Base-by-base conservation (phyloP, 805 yeast species). In the Barnettozyma populi region DNA sequence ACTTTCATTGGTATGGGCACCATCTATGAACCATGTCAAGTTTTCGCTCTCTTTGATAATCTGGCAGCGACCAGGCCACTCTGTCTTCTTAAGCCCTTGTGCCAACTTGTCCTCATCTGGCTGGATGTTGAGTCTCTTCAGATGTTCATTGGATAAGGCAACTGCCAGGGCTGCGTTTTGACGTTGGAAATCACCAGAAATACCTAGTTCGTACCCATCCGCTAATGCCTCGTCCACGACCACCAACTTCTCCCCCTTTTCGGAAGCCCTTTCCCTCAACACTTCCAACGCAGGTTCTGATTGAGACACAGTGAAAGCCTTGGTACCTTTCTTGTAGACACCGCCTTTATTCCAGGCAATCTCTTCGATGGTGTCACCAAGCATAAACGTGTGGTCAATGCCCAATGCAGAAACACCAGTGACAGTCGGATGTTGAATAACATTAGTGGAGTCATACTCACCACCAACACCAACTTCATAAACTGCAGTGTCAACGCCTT, bases 401-500 rank as follows among this genome's bases (percentile, higher is more conserved):
- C 98, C 99, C 51, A 94, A 68, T 6, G 92, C 76, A 2, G 94
- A 71, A 16, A 94, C 84, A 35, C 95, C 99, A 41, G 96, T 83
- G 1, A 82, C 90, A 0, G 86, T 77, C 18, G 99, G 98, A 38
- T 73, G 69, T 38, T 74, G 80, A 43, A 94, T 78, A 2, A 94
- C 77, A 63, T 94, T 94, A 11, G 99, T 94, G n/a, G 97, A 88
- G 65, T 94, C 99, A 60, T 81, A 89, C 62, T 87, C 95, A 7
- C 99, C 99, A 25, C 99, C 99, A 42, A 94, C 96, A 20, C 99
- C 99, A 27, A 95, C 99, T 65, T 94, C 99, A 61, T 87, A 90
- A 35, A 94, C 84, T 11, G 98, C 97, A 32, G 96, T 79, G 61
- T 90, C 86, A n/a, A 94, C 90, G 2, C 86, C 85, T 66, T 94